Percentiles rank a stretch among this genome's conserved stretches.
Conservation (phyloP, 352 stramenopile species). For the Phytophthora macrochlamydospora region DNA sequence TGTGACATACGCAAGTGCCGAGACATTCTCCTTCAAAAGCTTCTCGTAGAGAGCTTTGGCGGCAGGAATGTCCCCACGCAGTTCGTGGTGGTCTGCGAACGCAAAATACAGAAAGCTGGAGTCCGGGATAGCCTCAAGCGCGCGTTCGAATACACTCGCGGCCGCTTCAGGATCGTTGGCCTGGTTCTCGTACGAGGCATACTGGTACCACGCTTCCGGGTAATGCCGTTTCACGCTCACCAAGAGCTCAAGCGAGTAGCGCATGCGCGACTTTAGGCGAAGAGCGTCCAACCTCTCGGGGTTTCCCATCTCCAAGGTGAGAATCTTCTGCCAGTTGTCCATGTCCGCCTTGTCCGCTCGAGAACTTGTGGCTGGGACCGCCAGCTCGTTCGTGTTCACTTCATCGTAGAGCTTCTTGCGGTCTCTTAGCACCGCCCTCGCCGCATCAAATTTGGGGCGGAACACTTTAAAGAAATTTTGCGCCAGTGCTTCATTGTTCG, state of each 20-base stretch:
- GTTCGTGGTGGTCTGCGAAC: conserved; percentile 81
- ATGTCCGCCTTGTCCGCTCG: conserved; percentile 58
- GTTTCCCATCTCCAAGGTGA: conserved; percentile 80
- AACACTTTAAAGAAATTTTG: conserved; percentile 92
- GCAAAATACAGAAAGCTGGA: conserved; percentile 86
- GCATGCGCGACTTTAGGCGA: conserved; percentile 80
- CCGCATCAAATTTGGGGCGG: conserved; percentile 81
- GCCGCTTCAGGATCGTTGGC: conserved; percentile 75
- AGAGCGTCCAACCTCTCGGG: conserved; percentile 81
- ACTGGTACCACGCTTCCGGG: conserved; percentile 88
- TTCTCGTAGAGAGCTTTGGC: conserved; percentile 86
- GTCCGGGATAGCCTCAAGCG: conserved; percentile 75
- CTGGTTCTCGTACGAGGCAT: conserved; percentile 81
- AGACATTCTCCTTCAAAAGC: conserved; percentile 74
- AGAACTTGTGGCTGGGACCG: conserved; percentile 48
- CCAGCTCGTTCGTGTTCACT: conserved; percentile 74
- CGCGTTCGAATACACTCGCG: conserved; percentile 68
- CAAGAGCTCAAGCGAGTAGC: conserved; percentile 85
- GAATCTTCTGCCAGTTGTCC: conserved; percentile 77
- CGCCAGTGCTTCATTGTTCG: conserved; percentile 86
- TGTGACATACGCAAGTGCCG: conserved; percentile 80
- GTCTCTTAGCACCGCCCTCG: conserved; percentile 78
- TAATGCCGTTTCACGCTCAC: conserved; percentile 80
- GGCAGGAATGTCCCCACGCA: conserved; percentile 61
- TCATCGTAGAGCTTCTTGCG: conserved; percentile 85